phyloP scores from a whole-genome alignment of 2,329 filamentous ascomycete species.

The Botrytis pseudocinerea region DNA sequence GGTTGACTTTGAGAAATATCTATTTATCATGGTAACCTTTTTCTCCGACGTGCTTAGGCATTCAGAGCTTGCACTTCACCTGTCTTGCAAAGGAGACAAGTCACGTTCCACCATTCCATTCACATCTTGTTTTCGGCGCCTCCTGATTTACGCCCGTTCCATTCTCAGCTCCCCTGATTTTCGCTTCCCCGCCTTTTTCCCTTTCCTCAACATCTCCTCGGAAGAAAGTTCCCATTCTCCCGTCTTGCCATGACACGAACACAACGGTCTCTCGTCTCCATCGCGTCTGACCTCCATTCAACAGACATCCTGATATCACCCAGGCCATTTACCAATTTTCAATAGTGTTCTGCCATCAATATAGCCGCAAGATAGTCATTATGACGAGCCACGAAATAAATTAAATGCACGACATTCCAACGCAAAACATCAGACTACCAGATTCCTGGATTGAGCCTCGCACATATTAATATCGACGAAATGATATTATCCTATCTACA shows the following conservation, averaged over 20 bases:
- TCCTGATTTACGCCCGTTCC: not conserved
- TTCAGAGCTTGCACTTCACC: not conserved
- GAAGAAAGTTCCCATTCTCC: conserved; percentile 1
- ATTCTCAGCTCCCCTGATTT: conserved; percentile 8
- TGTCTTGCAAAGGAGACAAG: not conserved
- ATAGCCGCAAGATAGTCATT: conserved; percentile 12
- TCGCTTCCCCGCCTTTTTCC: conserved; percentile 9
- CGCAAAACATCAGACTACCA: conserved; percentile 10
- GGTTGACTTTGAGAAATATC: not conserved
- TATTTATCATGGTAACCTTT: not conserved
- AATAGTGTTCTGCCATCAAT: not conserved
- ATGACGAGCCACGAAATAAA: conserved; percentile 1
- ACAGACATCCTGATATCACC: not conserved
- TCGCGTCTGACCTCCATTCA: not conserved
- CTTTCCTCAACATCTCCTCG: not conserved
- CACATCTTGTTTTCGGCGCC: conserved; percentile 2
- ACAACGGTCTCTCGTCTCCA: not conserved
- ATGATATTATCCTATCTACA: conserved; percentile 12
- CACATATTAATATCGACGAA: conserved; percentile 6
- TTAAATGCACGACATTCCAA: conserved; percentile 17
- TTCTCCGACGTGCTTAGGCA: not conserved
- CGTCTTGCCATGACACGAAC: not conserved
- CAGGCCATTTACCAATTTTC: not conserved
- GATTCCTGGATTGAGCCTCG: conserved; percentile 18
- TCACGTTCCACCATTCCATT: conserved; percentile 10